Evolutionary conservation across 2,329 filamentous ascomycete species (phyloP).

Genomic region (Exophiala spinifera): DNA sequence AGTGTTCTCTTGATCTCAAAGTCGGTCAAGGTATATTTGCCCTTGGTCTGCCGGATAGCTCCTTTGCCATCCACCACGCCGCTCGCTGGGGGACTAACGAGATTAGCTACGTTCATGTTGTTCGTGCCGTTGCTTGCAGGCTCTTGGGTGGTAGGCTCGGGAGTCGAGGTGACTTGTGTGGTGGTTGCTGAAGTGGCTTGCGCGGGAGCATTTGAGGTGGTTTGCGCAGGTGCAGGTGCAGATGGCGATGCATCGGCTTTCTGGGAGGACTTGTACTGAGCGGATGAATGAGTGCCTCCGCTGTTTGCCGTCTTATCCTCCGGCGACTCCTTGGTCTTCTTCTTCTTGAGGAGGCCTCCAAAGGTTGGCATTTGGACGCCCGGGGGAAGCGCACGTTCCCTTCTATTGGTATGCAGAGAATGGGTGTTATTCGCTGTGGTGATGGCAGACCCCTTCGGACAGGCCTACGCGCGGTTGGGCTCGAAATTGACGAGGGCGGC

Average conservation of each 20-base stretch:
- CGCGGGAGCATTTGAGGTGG: constrained; percentile 34
- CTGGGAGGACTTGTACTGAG: constrained; percentile 47
- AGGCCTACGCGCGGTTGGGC: constrained; percentile 10
- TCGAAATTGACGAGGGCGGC: constrained; percentile 17
- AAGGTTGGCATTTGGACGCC: constrained; percentile 74
- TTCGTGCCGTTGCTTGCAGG: constrained; percentile 30
- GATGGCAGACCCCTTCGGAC: constrained; percentile 17
- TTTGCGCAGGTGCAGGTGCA: constrained; percentile 31
- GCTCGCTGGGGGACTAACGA: constrained; percentile 15
- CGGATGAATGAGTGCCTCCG: constrained; percentile 23
- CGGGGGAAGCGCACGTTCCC: constrained; percentile 26
- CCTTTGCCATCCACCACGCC: constrained; percentile 34
- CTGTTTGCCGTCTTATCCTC: constrained; percentile 37
- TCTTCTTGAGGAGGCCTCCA: constrained; percentile 91
- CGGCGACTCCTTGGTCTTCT: constrained; percentile 86
- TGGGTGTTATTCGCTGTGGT: constrained; percentile 7
- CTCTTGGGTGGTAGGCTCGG: constrained; percentile 27
- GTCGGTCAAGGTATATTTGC: constrained; percentile 91
- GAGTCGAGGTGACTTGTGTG: constrained; percentile 25
- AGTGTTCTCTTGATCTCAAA: constrained; percentile 88
- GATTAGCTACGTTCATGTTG: constrained; percentile 27
- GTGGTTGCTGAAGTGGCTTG: constrained; percentile 27
- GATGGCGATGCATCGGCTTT: constrained; percentile 62
- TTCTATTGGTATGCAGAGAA: constrained; percentile 20
- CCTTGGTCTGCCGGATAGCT: constrained; percentile 72